Evolutionary conservation across 495 filamentous ascomycete species (phyloP).

Genomic region (Letharia lupina): DNA sequence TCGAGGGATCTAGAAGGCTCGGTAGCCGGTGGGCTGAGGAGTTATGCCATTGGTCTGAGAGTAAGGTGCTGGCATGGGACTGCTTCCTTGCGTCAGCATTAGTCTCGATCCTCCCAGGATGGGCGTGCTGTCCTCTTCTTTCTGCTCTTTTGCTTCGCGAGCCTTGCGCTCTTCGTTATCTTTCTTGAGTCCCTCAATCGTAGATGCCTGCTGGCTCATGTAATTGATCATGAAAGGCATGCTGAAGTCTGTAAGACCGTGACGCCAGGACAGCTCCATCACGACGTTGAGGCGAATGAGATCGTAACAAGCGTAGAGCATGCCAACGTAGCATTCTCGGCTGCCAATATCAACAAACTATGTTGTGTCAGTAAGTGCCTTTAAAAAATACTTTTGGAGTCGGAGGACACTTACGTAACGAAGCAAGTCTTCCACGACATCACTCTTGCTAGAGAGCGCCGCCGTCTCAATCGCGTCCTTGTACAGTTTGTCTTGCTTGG

Average conservation of each 20-base stretch:
- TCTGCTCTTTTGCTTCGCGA: constrained; percentile 75
- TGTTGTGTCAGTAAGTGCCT: constrained; percentile 19
- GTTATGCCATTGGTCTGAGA: constrained; percentile 72
- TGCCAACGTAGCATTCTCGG: constrained; percentile 97
- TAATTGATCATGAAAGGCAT: constrained; percentile 99
- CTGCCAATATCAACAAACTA: constrained; percentile 99
- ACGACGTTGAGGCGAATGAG: constrained; percentile 86
- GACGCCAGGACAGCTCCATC: constrained; percentile 94
- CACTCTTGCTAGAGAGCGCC: constrained; percentile 83
- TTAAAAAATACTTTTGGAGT: constrained; percentile 1
- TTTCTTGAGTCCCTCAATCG: constrained; percentile 77
- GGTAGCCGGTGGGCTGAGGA: constrained; percentile 70
- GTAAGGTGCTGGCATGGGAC: constrained; percentile 49
- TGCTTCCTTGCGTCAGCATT: constrained; percentile 90
- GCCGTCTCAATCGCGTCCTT: constrained; percentile 99
- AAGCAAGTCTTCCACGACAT: constrained; percentile 90
- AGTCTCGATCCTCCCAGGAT: constrained; percentile 87
- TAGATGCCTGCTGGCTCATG: constrained; percentile 78
- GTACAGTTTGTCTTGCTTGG: constrained; percentile 98
- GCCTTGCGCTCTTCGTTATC: constrained; percentile 97
- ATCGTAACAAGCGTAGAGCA: constrained; percentile 98
- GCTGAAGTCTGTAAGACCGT: constrained; percentile 90
- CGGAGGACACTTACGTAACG: constrained; percentile 71
- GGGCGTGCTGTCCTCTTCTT: constrained; percentile 83
- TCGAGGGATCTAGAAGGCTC: constrained; percentile 40